Evolutionary conservation across 2,329 filamentous ascomycete species (phyloP), one percentile per base, ranked within the genome.

Genomic region (Colletotrichum eleusines): DNA sequence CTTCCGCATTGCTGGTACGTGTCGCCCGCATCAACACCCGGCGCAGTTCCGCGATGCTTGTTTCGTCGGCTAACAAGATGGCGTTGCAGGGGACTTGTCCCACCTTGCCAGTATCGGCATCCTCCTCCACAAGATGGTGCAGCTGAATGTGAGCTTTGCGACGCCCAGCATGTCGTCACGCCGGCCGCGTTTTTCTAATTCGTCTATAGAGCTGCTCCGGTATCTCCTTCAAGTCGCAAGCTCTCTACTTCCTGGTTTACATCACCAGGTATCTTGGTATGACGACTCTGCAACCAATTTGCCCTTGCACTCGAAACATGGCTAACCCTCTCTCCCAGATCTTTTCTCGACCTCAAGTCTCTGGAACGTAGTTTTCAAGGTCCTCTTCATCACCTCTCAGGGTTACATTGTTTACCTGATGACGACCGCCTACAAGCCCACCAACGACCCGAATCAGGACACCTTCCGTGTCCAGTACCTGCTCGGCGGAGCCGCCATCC

Each of bases 191-290:
- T 61, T 51, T 33, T 57, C 73, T 75, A 59, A 76, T 73, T 40
- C 18, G 16, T 38, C 31, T 11, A n/a, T 80, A 98, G 95, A 98
- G 95, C 86, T 97, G 95, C 81, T 92, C 95, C 51, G 96, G 96
- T 76, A 95, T 99, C 82, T 99, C 96, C 20, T 98, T 99, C 89
- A 99, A 99, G 82, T 98, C 95, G 73, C 96, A 99, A 87, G 94
- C 91, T 61, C 88, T 99, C 68, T 99, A 99, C 83, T 86, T 98
- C 75, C 85, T 97, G 54, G 96, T 99, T 77, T 99, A 99, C 82
- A 80, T 97, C 53, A 97, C 95, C 73, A 90, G 96, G 79, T 99
- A 99, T 82, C 89, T 99, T 73, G 92, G 92, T 94, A 84, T 66
- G 81, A 65, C 76, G n/a, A 31, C 28, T 53, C 62, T 31, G 20